Evolutionary conservation across 1,284 basidiomycete species (phyloP).

Genomic region (Rhodotorula sp.): DNA sequence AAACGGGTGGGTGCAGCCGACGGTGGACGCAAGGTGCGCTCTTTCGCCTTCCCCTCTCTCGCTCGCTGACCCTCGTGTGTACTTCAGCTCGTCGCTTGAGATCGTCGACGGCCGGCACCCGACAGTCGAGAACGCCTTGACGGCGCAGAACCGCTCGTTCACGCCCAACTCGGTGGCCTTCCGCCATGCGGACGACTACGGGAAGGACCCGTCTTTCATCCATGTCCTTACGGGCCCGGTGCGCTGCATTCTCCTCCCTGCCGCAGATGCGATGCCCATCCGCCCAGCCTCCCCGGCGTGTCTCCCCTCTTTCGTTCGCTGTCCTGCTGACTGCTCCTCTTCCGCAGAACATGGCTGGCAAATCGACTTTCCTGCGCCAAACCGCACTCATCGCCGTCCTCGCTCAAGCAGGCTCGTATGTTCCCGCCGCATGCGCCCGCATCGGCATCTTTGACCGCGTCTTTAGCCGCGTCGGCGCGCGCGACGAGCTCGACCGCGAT

Average conservation of each 20-base stretch:
- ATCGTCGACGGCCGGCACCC: slow-evolving; percentile 85
- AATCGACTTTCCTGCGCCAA: slow-evolving; percentile 90
- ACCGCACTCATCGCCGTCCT: slow-evolving; percentile 86
- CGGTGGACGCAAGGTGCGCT: slow-evolving; percentile 64
- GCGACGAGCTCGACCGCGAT: slow-evolving; percentile 91
- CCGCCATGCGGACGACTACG: slow-evolving; percentile 53
- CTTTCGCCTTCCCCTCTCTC: not conserved
- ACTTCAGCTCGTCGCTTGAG: slow-evolving; percentile 62
- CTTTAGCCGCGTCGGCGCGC: slow-evolving; percentile 92
- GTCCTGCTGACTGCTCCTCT: not conserved
- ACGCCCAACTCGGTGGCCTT: slow-evolving; percentile 78
- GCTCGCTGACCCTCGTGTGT: not conserved
- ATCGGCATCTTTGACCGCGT: slow-evolving; percentile 88
- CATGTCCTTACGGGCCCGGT: slow-evolving; percentile 89
- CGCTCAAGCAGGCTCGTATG: slow-evolving; percentile 89
- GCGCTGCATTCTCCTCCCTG: slow-evolving; percentile 50
- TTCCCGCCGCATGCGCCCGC: slow-evolving; percentile 76
- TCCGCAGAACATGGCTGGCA: slow-evolving; percentile 55
- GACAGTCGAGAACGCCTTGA: slow-evolving; percentile 84
- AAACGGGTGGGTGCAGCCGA: slow-evolving; percentile 72
- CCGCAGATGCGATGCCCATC: too few relatives aligned
- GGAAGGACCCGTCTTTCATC: slow-evolving; percentile 56
- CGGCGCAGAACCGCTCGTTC: slow-evolving; percentile 72
- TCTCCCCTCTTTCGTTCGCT: not conserved
- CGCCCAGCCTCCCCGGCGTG: too few relatives aligned